Conservation (phyloP, 2,329 filamentous ascomycete species). For the Clarireedia hainanense region DNA sequence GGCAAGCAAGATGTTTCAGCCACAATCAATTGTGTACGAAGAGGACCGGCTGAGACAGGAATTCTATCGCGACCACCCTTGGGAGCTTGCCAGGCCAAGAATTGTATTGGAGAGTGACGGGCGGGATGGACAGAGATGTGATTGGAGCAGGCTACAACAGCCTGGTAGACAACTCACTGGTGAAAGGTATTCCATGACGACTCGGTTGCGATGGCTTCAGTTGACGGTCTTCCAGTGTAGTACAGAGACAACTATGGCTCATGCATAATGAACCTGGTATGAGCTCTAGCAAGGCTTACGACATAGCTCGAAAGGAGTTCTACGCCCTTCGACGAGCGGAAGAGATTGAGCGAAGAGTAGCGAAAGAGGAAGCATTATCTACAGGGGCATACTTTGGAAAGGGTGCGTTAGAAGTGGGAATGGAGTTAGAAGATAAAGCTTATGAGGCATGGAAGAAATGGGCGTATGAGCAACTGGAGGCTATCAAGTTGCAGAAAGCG, state of each 20-base stretch:
- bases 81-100: conserved; percentile 87
- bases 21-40: conserved; percentile 67
- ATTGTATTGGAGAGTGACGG: conserved; percentile 81
- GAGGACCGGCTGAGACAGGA: conserved; percentile 74
- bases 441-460: conserved; percentile 83
- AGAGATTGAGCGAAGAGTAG: conserved; percentile 75
- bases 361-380: conserved; percentile 77
- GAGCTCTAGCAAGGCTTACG: conserved; percentile 66
- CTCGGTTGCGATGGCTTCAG: not conserved
- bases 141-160: conserved; percentile 77
- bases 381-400: conserved; percentile 87
- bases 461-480: conserved; percentile 48
- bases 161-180: conserved; percentile 70
- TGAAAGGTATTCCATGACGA: conserved; percentile 56
- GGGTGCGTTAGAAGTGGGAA: conserved; percentile 64
- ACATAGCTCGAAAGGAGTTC: conserved; percentile 80
- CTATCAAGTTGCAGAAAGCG: conserved; percentile 34
- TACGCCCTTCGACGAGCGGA: conserved; percentile 76
- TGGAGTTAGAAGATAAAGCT: conserved; percentile 70
- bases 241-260: conserved; percentile 85
- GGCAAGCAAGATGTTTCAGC: conserved; percentile 71
- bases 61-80: conserved; percentile 93
- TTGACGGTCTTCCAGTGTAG: conserved; percentile 53
- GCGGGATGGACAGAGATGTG: conserved; percentile 63
- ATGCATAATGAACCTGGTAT: conserved; percentile 56